Evolutionary conservation across 2,329 filamentous ascomycete genomes (phyloP), one percentile per base, ranked within the genome.

Genomic region (Beauveria varroae): DNA sequence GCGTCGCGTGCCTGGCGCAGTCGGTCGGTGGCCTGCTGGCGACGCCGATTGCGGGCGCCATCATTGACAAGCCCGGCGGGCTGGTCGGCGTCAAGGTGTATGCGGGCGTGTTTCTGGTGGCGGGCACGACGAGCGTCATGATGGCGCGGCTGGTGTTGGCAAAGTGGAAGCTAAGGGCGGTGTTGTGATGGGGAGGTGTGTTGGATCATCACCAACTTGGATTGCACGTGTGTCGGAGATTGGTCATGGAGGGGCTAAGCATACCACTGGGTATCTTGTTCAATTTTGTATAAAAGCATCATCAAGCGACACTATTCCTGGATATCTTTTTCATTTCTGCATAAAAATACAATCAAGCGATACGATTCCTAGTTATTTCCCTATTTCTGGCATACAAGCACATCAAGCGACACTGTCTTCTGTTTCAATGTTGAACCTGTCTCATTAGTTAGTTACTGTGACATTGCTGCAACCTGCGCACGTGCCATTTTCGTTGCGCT

Each of bases 1-100:
- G 84, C 26, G 51, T 67, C n/a, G 57, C 63, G 6, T 63, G 60
- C 12, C 51, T 66, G 22, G 44, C 64, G 24, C 56, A 62, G 34
- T 61, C 67, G 14, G 26, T 68, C 8, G 67, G 65, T 9, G 64
- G 62, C 26, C 59, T 68, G 37, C 40, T 63, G 1, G 62, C 65
- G 9, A 63, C 63, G 14, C 66, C 67, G 8, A 67, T 68, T 54
- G 65, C 64, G 3, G 66, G 64, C n/a, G 63, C 61, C 49, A 65
- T 68, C 30, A 59, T 67, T 5, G 56, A 65, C 28, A 55, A 52
- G n/a, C 60, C 64, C 3, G 61, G 61, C 10, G 64, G 64, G 1
- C 47, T 56, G 44, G 53, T 52, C 14, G 64, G 64, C 5, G n/a
- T 66, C 46, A 66, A 66, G 46, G 59, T 53, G 24, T 66, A 63